Evolutionary conservation across 2,329 filamentous ascomycete genomes (phyloP), one percentile per base, ranked within the genome.

Genomic region (Alternaria incomplexa): DNA sequence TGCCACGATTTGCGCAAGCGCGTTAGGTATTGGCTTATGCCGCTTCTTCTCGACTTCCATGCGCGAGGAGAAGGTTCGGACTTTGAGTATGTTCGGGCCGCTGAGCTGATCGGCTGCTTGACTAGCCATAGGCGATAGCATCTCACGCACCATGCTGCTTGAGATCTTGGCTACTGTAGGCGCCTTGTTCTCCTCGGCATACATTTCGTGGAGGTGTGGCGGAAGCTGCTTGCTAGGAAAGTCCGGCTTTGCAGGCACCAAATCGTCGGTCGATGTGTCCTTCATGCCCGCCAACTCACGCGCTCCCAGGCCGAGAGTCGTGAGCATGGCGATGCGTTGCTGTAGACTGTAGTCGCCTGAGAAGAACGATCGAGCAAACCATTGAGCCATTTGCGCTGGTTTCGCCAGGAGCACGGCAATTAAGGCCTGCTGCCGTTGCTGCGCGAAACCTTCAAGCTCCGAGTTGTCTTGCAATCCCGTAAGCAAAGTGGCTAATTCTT

Each of bases 281-380:
- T 91, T 89, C 67, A 92, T 88, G 0, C 96, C 94, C 2, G 93
- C 93, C 10, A 99, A 81, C 79, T 98, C 94, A 62, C 95, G 88
- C 3, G 92, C 92, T 28, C 91, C 88, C 0, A 99, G 82, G 0
- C 94, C 95, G 5, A 99, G 83, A 0, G 92, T 90, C 20, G 93
- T 90, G 56, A 99, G 89, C 40, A 98, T 86, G 0, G 91, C 88
- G 8, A 91, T 92, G 43, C 96, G 87, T 77, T 98, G 95, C 0
- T 90, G 88, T 40, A 98, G 83, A 0, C 94, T 97, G 79, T 96
- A 94, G 76, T 99, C 96, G 15, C 94, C 94, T 45, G 93, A 90
- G 76, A 97, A 98, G 76, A 96, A 96, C 0, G 91, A 91, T 60
- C 90, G 89, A 4, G 91, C 89, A 62, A 96, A 92, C 91, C 93